A percentile compares a stretch with the other conserved stretches of the same genome.
phyloP scores from a whole-genome alignment of 129 eudicot genomes.

The Erigeron canadensis region DNA sequence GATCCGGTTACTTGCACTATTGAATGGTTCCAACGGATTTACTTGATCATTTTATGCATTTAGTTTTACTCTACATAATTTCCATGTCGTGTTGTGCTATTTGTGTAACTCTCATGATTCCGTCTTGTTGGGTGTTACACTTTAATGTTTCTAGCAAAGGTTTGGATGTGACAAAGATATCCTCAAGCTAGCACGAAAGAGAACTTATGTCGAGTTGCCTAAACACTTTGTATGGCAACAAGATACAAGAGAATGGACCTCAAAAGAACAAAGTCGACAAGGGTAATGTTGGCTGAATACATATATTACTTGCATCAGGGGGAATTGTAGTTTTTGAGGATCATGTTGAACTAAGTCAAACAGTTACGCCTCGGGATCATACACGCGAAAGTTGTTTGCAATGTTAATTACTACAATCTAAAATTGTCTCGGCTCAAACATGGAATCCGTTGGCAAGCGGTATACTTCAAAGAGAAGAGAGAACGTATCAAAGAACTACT shows the following conservation, averaged over 20 bases:
- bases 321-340: not conserved
- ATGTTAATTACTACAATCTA: not conserved
- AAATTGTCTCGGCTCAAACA: not conserved
- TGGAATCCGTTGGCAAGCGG: too few relatives aligned
- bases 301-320: not conserved
- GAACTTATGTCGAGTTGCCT: conserved; percentile 15
- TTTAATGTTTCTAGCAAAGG: conserved; percentile 10
- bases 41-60: too few relatives aligned
- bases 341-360: not conserved
- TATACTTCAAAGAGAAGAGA: too few relatives aligned
- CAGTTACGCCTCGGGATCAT: not conserved
- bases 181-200: not conserved
- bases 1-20: too few relatives aligned
- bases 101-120: too few relatives aligned
- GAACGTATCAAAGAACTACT: too few relatives aligned
- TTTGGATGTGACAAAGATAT: not conserved
- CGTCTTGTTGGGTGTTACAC: too few relatives aligned
- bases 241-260: not conserved
- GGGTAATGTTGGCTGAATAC: not conserved
- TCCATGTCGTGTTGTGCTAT: too few relatives aligned
- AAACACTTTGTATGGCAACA: not conserved
- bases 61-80: too few relatives aligned
- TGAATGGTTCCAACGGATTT: too few relatives aligned
- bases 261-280: not conserved
- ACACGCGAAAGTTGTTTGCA: not conserved